These are phyloP conservation scores for Antarctomyces pellizariae DNA, from an alignment of 495 filamentous ascomycete genomes.

Conservation along the genomic window DNA sequence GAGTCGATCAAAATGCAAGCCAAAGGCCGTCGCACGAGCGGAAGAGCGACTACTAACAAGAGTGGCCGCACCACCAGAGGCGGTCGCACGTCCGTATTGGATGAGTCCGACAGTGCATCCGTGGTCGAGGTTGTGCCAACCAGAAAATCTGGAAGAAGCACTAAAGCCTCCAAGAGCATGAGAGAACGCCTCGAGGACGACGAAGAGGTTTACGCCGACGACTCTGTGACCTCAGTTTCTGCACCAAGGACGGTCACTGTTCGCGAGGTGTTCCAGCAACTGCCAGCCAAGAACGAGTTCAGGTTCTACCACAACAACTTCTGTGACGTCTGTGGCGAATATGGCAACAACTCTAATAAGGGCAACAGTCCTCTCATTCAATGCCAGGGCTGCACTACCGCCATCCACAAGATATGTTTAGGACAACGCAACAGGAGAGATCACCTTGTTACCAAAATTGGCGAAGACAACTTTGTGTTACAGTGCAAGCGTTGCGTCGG, in stretches of 20 bases:
- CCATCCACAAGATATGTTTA: conserved; percentile 66
- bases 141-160: conserved; percentile 28
- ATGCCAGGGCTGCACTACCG: conserved; percentile 74
- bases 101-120: conserved; percentile 4
- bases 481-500: conserved; percentile 79
- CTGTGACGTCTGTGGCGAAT: conserved; percentile 48
- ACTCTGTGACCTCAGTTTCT: conserved; percentile 28
- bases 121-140: conserved; percentile 16
- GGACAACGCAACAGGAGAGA: conserved; percentile 49
- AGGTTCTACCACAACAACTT: conserved; percentile 34
- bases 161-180: conserved; percentile 29
- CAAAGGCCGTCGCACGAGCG: background rate
- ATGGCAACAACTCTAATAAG: conserved; percentile 27
- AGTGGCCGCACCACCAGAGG: conserved; percentile 5
- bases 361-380: conserved; percentile 37
- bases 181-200: conserved; percentile 41
- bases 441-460: conserved; percentile 86
- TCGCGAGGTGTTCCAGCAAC: conserved; percentile 39
- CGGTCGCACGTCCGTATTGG: background rate
- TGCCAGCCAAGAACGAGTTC: conserved; percentile 35
- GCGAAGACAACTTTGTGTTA: conserved; percentile 50
- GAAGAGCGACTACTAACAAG: conserved; percentile 1
- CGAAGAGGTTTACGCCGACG: conserved; percentile 25
- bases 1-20: background rate
- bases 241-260: conserved; percentile 32